phyloP scores from a whole-genome alignment of 306 rosid species.

The Glycine latifolia region DNA sequence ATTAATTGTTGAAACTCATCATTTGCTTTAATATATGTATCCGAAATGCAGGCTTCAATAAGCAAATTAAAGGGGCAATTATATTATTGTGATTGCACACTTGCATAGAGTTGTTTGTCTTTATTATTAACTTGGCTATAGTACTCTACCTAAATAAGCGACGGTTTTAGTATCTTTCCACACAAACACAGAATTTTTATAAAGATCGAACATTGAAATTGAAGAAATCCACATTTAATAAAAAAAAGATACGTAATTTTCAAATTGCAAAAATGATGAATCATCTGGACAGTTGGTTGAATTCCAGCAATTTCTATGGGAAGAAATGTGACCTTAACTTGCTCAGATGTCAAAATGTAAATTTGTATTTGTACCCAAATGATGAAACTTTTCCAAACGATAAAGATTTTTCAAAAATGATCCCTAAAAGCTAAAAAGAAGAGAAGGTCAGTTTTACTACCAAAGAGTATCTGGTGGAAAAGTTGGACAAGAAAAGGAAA shows the following conservation, averaged over 20 bases:
- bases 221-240: conserved; percentile 49
- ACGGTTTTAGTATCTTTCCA: conserved; percentile 43
- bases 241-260: conserved; percentile 42
- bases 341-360: conserved; percentile 49
- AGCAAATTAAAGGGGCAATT: background rate
- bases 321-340: conserved; percentile 49
- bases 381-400: conserved; percentile 68
- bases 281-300: conserved; percentile 49
- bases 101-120: conserved; percentile 42
- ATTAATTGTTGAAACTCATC: conserved; percentile 47
- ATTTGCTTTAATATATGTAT: conserved; percentile 42
- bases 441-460: conserved; percentile 50
- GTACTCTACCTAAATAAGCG: conserved; percentile 28
- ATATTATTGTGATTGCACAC: conserved; percentile 50
- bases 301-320: conserved; percentile 44
- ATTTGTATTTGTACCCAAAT: conserved; percentile 52
- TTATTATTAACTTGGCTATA: conserved; percentile 32
- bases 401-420: conserved; percentile 55
- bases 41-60: conserved; percentile 46
- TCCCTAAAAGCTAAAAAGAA: conserved; percentile 55
- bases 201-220: conserved; percentile 35
- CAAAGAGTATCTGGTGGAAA: conserved; percentile 54
- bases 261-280: conserved; percentile 47
- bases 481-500: conserved; percentile 59
- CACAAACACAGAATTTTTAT: conserved; percentile 26